Base-by-base conservation (phyloP, 805 yeast genomes). In the Candida maesae region DNA sequence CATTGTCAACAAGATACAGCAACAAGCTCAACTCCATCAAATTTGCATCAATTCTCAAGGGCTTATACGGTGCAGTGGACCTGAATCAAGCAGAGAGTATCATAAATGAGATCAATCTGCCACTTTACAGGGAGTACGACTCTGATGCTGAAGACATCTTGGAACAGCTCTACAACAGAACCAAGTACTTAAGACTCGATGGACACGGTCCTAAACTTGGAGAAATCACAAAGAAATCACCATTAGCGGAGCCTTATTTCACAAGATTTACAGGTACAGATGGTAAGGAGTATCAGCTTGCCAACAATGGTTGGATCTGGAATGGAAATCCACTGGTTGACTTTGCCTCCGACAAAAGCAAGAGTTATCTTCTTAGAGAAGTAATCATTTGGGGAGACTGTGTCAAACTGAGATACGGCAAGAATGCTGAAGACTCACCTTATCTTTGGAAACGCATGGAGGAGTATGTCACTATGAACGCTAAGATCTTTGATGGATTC, bases 251-350 rank as follows among this genome's bases (percentile, higher is more conserved):
- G 61, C 80, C 90, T 5, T 91, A 91, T 62, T 91, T 93, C 61
- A 88, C 97, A 2, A 68, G 89, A 44, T 78, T 90, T 51, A 59
- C 51, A 3, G 60, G 64, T 0, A 57, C 57, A 3, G 67, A 69
- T 35, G 91, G 89, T 3, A 68, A 73, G 28, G 66, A 71, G 1
- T 81, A 80, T 66, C 81, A 85, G 8, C 67, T 91, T 44, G 98
- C 96, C 4, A 93, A 93, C 58, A 91, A 93, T 56, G 99, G 99
- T 35, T 91, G 98, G 97, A 88, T 93, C 42, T 91, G 99, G 99
- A 90, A 87, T 39, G 97, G 96, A 10, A 81, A 91, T 51, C 97
- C 98, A 2, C 64, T 90, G 42, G 83, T 87, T 3, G 98, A 91
- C 64, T 91, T 91, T 73, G 99, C 98, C 0, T 84, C 95, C 0